These are phyloP conservation scores for Mycotypha africana DNA, from an alignment of 371 early-diverging fungal genomes.

Conservation along the genomic window DNA sequence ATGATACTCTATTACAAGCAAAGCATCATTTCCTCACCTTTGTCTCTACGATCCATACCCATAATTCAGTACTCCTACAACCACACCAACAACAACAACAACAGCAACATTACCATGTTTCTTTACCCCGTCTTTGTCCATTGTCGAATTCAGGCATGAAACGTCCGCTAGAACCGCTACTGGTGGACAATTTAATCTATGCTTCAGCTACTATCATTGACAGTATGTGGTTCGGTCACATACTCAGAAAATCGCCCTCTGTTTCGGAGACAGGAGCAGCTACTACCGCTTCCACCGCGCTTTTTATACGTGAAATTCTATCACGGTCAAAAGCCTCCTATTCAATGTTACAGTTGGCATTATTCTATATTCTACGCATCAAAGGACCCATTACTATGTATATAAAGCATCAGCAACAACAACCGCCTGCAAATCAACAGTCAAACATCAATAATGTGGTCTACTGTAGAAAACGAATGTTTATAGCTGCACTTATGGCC, in stretches of 20 bases:
- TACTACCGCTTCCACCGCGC: too few species aligned
- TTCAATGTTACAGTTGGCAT: conserved; percentile 60
- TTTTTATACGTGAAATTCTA: conserved; percentile 65
- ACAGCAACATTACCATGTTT: too few species aligned
- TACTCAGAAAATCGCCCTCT: too few species aligned
- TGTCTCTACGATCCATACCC: too few species aligned
- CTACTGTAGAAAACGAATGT: conserved; percentile 66
- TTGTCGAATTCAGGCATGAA: too few species aligned
- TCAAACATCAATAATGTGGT: conserved; percentile 4
- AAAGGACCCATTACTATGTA: conserved; percentile 10
- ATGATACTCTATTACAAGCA: too few species aligned
- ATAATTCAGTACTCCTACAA: too few species aligned
- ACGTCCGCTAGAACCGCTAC: conserved; percentile 13
- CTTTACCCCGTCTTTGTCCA: too few species aligned
- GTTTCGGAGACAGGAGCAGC: too few species aligned
- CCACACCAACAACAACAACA: too few species aligned
- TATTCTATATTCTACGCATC: conserved; percentile 51
- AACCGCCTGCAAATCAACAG: conserved; percentile 1
- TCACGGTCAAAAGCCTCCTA: conserved; percentile 64
- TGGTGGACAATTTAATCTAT: conserved; percentile 31
- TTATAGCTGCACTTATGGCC: conserved; percentile 60
- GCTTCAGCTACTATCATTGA: conserved; percentile 32
- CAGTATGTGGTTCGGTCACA: conserved; percentile 32
- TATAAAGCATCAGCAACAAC: too few species aligned
- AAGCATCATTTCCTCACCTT: too few species aligned